These are phyloP conservation scores for Urostyla sp. DNA, from an alignment of 73 alveolate genomes.

Conservation along the genomic window DNA sequence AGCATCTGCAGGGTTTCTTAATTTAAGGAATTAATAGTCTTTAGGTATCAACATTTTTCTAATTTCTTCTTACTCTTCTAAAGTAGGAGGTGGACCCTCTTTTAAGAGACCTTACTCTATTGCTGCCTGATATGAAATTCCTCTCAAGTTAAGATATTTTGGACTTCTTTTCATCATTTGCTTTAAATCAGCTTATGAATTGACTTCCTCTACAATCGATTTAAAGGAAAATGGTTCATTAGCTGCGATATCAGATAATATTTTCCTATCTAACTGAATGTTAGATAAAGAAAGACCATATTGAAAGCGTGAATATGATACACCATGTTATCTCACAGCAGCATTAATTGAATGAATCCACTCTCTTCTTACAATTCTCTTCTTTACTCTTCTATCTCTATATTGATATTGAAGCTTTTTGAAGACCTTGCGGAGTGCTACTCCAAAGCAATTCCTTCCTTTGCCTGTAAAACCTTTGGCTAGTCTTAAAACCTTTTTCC, in stretches of 20 bases:
- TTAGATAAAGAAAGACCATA: slow-evolving; percentile 80
- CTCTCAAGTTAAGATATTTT: neutral
- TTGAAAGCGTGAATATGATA: slow-evolving; percentile 75
- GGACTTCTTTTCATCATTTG: slow-evolving; percentile 25
- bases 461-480: slow-evolving; percentile 88
- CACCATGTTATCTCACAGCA: slow-evolving; percentile 84
- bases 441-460: slow-evolving; percentile 72
- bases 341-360: slow-evolving; percentile 85
- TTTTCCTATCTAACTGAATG: slow-evolving; percentile 80
- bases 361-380: slow-evolving; percentile 71
- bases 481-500: slow-evolving; percentile 66
- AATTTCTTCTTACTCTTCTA: slow-evolving; percentile 16
- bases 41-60: slow-evolving; percentile 3
- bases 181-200: neutral
- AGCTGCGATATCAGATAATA: slow-evolving; percentile 77
- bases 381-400: slow-evolving; percentile 82
- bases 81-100: neutral
- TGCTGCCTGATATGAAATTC: slow-evolving; percentile 3
- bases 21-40: neutral
- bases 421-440: slow-evolving; percentile 77
- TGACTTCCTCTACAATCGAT: slow-evolving; percentile 82
- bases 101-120: neutral
- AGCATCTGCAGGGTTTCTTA: slow-evolving; percentile 24
- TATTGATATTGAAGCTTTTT: slow-evolving; percentile 76
- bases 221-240: slow-evolving; percentile 88